Conservation (phyloP, 2,329 filamentous ascomycete species). For the Macrophomina pseudophaseolina region DNA sequence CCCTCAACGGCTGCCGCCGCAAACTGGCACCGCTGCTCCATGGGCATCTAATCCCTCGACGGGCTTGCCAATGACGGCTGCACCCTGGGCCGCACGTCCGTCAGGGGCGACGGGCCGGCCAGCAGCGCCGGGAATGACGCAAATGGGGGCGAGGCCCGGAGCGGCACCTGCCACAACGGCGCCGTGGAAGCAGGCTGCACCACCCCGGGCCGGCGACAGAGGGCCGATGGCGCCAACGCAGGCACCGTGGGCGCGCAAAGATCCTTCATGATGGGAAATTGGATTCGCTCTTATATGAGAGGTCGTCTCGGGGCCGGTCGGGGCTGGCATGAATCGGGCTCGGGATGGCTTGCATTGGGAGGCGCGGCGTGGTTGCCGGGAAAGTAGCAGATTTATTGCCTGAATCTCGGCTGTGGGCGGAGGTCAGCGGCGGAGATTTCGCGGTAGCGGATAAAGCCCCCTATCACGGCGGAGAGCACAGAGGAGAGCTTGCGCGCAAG, state of each 20-base stretch:
- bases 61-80: constrained; percentile 30
- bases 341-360: constrained; percentile 13
- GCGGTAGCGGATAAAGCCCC: constrained; percentile 16
- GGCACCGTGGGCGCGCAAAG: constrained; percentile 27
- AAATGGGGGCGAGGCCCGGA: constrained; percentile 8
- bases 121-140: constrained; percentile 18
- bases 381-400: constrained; percentile 20
- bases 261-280: constrained; percentile 22
- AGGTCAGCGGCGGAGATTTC: constrained; percentile 10
- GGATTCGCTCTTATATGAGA: constrained; percentile 1
- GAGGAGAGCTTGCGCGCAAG: constrained; percentile 10
- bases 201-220: constrained; percentile 3
- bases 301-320: constrained; percentile 7
- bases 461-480: constrained; percentile 21
- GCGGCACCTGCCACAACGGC: constrained; percentile 14
- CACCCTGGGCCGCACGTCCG: constrained; percentile 34
- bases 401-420: constrained; percentile 20
- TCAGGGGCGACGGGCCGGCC: constrained; percentile 18
- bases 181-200: constrained; percentile 15
- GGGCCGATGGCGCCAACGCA: constrained; percentile 23
- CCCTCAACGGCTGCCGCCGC: constrained; percentile 35
- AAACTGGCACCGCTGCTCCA: constrained; percentile 28
- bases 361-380: constrained; percentile 7
- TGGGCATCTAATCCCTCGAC: constrained; percentile 18
- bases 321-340: constrained; percentile 17